Evolutionary conservation across 1,139 yeast species (phyloP).

Genomic region (Zygotorulaspora mrakii): DNA sequence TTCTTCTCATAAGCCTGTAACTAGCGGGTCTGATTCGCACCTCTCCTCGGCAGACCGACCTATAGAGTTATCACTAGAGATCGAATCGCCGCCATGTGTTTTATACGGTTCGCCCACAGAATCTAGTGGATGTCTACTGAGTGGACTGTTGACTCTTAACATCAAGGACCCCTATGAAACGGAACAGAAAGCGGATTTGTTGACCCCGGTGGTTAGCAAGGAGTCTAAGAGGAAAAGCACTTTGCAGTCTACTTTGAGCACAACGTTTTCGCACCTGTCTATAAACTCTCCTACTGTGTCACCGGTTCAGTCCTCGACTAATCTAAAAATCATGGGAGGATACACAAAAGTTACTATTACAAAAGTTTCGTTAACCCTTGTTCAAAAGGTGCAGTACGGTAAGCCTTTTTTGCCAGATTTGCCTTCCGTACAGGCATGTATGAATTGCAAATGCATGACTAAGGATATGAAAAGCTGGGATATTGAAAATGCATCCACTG

Average conservation of each 20-base stretch:
- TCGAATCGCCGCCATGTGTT: constrained; percentile 90
- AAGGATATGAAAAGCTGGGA: constrained; percentile 86
- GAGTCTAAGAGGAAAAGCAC: constrained; percentile 17
- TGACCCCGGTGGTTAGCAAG: constrained; percentile 14
- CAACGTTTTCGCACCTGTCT: constrained; percentile 21
- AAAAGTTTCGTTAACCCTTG: constrained; percentile 58
- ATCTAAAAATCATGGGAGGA: constrained; percentile 22
- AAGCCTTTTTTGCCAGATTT: constrained; percentile 63
- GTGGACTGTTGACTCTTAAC: constrained; percentile 56
- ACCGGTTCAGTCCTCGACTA: constrained; percentile 16
- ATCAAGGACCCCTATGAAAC: constrained; percentile 24
- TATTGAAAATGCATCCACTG: constrained; percentile 55
- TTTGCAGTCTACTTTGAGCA: constrained; percentile 16
- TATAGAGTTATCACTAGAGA: constrained; percentile 52
- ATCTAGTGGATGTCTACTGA: constrained; percentile 79
- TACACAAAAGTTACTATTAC: constrained; percentile 42
- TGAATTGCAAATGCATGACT: constrained; percentile 50
- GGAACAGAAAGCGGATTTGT: constrained; percentile 4
- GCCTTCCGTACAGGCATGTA: constrained; percentile 48
- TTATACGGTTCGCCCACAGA: constrained; percentile 75
- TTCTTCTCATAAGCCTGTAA: constrained; percentile 6
- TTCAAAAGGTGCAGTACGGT: constrained; percentile 64
- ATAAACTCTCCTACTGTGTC: constrained; percentile 15
- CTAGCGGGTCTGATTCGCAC: constrained; percentile 8
- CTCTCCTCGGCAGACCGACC: constrained; percentile 30